A percentile compares a stretch with the other conserved stretches of the same genome.
phyloP scores from a whole-genome alignment of 192 early-diverging fungal genomes.

The Coemansia erecta region DNA sequence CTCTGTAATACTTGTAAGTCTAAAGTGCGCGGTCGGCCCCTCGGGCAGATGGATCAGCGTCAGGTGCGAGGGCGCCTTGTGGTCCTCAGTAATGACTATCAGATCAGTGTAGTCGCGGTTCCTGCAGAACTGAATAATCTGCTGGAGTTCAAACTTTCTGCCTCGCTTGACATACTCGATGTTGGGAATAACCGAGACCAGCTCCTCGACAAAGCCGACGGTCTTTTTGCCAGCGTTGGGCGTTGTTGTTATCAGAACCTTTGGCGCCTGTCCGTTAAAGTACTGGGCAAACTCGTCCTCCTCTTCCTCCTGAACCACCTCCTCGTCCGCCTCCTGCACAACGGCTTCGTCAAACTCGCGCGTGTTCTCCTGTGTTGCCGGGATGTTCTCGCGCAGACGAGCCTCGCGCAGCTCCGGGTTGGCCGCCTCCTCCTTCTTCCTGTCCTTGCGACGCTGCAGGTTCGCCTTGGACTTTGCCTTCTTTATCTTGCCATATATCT shows the following conservation, averaged over 20 bases:
- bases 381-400: constrained; percentile 86
- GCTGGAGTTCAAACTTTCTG: constrained; percentile 80
- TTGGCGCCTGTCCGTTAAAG: constrained; percentile 84
- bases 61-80: constrained; percentile 82
- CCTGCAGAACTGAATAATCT: constrained; percentile 87
- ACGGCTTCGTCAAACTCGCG: constrained; percentile 93
- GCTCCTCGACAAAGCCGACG: constrained; percentile 87
- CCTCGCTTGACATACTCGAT: constrained; percentile 86
- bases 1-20: constrained; percentile 77
- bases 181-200: constrained; percentile 86
- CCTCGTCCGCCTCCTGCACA: constrained; percentile 71
- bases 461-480: constrained; percentile 74
- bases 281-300: constrained; percentile 85
- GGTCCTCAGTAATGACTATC: constrained; percentile 92
- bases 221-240: constrained; percentile 52
- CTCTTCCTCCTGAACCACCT: constrained; percentile 81
- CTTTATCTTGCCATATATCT: constrained; percentile 72
- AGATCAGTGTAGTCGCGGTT: constrained; percentile 92
- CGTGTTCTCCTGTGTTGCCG: constrained; percentile 88
- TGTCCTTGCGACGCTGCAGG: constrained; percentile 65
- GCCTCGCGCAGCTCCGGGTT: constrained; percentile 83
- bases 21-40: constrained; percentile 97
- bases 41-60: constrained; percentile 94
- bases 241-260: constrained; percentile 89
- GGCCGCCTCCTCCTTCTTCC: constrained; percentile 75